Evolutionary conservation across 2,329 filamentous ascomycete species (phyloP), one percentile per base, ranked within the genome.

Genomic region (Lasiodiplodia hormozganensis): DNA sequence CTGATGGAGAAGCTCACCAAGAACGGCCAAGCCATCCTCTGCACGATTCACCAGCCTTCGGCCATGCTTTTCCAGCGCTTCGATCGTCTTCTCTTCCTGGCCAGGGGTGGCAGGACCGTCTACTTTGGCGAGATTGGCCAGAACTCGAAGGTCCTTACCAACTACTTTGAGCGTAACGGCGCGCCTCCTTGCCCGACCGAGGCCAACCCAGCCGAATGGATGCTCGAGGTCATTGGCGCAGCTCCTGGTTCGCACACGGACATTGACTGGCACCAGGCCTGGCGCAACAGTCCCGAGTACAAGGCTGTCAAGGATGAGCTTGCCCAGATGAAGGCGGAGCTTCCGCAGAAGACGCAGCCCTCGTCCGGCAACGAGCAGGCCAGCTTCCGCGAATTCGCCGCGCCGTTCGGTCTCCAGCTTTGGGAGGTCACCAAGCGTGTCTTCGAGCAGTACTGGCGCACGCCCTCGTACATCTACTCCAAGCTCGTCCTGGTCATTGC

Each of bases 401-500:
- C 92, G 5, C 88, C 91, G 0, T 93, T 96, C 76, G 75, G 72
- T 51, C 75, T 83, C 8, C 94, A 97, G 79, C 82, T 95, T 52
- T 82, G 80, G 68, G 85, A 90, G 75, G 92, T 93, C 68, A 86
- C 88, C 21, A 78, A 86, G 72, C 92, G 94, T 74, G 91, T 96
- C 31, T 96, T 96, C 84, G 88, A 94, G 76, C 93, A 97, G 78
- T 96, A 96, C 85, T 97, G 94, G 93, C 91, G 94, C 70, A 94
- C 90, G 0, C 94, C 94, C 0, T 87, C 89, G 5, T 97, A 97
- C 83, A 94, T 97, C 79, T 96, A 95, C 83, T 90, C 92, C 74
- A 97, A 97, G 84, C 77, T 85, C 0, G 82, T 85, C 1, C 88
- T 96, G 21, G 93, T 90, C 76, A 81, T 86, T 28, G 80, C 89